Evolutionary conservation across 257 asterid genomes (phyloP), one percentile per base, ranked within the genome.

Genomic region (Fraxinus excelsior): DNA sequence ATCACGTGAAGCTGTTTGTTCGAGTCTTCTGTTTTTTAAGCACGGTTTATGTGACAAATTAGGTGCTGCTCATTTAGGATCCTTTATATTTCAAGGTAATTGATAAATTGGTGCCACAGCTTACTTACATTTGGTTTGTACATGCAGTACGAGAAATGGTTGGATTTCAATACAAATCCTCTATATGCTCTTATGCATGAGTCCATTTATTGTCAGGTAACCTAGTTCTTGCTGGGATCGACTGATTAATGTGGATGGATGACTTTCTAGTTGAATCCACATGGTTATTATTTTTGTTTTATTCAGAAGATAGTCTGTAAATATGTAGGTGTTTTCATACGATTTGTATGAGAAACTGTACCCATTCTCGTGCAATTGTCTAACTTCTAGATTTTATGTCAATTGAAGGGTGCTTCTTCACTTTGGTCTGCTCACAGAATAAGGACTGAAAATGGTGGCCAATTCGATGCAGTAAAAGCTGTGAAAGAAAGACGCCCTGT

Each of bases 151-250:
- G 99, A 95, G 86, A 90, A 73, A 84, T 90, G 97, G 93, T 81
- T 95, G 85, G 85, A 74, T 77, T 88, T 91, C 64, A 93, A 90
- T 80, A 83, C 89, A 79, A 95, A 95, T 84, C 99, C 99, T 58
- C 85, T 95, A 72, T 95, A 89, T 78, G 99, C 98, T 32, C 78
- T 93, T 70, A 78, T 95, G 91, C 99, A 95, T 4, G 99, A 95
- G 88, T 83, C 96, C 84, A 89, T 95, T 83, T 95, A 90, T 82
- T 93, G 98, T 79, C 93, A 95, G 98, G 99, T 95, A 89, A 78
- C 46, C 25, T 60, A 34, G 67, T 74, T 74, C 76, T 74, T 79
- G 60, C 74, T 74, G 21, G 75, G 23, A 82, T 18, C 31, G 19
- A 67, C 75, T 35, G 38, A 26, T 67, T 69, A 62, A 67, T n/a